phyloP scores from a whole-genome alignment of 164 flowering plant genomes.

The Stephania japonica region DNA sequence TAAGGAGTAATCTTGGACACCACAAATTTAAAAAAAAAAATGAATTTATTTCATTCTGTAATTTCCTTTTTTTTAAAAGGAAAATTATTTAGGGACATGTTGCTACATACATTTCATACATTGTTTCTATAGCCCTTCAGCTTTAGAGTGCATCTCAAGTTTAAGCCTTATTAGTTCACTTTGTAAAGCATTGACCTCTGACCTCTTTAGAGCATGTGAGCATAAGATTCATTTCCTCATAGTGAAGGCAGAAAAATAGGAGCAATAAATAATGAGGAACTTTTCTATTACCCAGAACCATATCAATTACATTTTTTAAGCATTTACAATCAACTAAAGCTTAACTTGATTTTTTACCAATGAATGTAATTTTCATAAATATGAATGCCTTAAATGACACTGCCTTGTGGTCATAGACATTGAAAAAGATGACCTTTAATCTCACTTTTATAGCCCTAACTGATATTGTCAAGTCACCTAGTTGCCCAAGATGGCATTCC shows the following conservation, averaged over 20 bases:
- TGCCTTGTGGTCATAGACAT: background rate
- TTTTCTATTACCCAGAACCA: background rate
- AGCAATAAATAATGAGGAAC: background rate
- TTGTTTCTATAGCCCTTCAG: too few species aligned
- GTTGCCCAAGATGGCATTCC: slow-evolving; percentile 24
- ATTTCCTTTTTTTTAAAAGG: too few species aligned
- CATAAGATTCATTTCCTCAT: too few species aligned
- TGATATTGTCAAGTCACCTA: background rate
- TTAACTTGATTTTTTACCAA: background rate
- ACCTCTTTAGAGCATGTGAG: too few species aligned
- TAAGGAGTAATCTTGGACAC: too few species aligned
- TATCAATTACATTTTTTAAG: background rate
- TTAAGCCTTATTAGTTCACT: too few species aligned
- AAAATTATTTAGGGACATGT: too few species aligned
- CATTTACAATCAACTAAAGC: background rate
- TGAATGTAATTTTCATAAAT: background rate
- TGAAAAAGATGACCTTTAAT: slow-evolving; percentile 3
- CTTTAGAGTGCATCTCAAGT: too few species aligned
- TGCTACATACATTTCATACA: too few species aligned
- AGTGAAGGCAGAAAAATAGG: background rate
- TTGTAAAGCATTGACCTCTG: too few species aligned
- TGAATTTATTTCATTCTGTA: too few species aligned
- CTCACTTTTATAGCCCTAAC: background rate
- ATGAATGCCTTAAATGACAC: slow-evolving; percentile 5
- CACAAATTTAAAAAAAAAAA: too few species aligned